Base-by-base conservation (phyloP, 177 flowering plant genomes). In the Telopea speciosissima region DNA sequence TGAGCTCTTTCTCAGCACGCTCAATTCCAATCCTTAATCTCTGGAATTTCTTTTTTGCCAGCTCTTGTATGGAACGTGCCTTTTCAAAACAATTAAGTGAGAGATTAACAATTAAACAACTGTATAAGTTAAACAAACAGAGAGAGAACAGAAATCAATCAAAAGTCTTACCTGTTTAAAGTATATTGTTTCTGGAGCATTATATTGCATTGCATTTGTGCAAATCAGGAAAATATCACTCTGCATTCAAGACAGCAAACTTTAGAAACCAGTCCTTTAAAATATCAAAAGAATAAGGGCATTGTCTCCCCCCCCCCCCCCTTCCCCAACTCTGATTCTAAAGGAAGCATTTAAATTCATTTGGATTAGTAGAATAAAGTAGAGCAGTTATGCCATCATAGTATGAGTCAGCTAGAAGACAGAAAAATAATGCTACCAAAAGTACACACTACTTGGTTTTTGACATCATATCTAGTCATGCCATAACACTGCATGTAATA, bases 141-240 rank as follows among this genome's bases (percentile, higher is more conserved):
- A 24, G 3, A 31, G 13, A 62, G 8, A 11, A 42, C n/a, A 40
- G 9, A 45, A 19, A 8, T 8, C 67, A 62, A 65, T 28, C 31
- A 28, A 28, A 58, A 44, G 16, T 62, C 52, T 40, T 83, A 91
- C 99, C 96, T 95, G 99, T 72, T 84, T 95, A 74, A 85, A 70
- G 82, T 95, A 95, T 70, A 95, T 70, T 22, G 99, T 92, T 25
- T 90, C 97, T 42, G 99, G 82, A 24, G 93, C 80, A 86, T 95
- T 95, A 78, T 95, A 95, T 76, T 84, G 93, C 99, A 93, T 95
- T 24, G 99, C 97, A 80, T 95, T 95, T 56, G 96, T 79, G 82
- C 99, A 91, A 62, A 95, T 81, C 16, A 95, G 84, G 71, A 85
- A 83, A 40, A 93, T 84, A 78, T 95, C 99, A 76, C 84, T 84